A percentile compares a stretch with the other conserved stretches of the same genome.
These are phyloP conservation scores for Boletus fagicola DNA, from an alignment of 768 basidiomycete species.

Conservation along the genomic window DNA sequence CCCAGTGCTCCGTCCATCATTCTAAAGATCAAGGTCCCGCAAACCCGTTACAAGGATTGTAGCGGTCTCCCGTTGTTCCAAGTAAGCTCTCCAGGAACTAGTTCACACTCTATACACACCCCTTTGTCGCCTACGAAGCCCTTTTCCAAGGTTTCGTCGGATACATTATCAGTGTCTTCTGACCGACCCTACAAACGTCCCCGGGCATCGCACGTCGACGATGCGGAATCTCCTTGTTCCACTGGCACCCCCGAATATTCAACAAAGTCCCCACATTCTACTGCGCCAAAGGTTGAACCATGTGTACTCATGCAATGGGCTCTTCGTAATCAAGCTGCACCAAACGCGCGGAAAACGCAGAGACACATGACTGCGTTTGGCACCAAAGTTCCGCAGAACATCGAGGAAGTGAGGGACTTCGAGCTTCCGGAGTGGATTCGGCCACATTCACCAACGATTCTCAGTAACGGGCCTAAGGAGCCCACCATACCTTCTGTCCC, in stretches of 20 bases:
- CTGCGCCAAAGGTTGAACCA: constrained; percentile 23
- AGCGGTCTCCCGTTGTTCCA: constrained; percentile 6
- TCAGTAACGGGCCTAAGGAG: constrained; percentile 8
- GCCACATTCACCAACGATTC: constrained; percentile 18
- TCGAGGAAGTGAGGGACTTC: constrained; percentile 52
- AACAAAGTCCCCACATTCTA: constrained; percentile 9
- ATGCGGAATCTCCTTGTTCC: constrained; percentile 27
- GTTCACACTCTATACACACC: constrained; percentile 11
- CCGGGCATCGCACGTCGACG: constrained; percentile 20
- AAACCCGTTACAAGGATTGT: constrained; percentile 23
- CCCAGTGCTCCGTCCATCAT: constrained; percentile 28
- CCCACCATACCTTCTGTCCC: neutral
- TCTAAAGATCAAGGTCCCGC: constrained; percentile 36
- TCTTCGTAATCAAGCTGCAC: constrained; percentile 44
- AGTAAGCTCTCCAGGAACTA: constrained; percentile 18
- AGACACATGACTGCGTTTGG: constrained; percentile 62
- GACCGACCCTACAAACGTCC: constrained; percentile 32
- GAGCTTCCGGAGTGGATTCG: constrained; percentile 55
- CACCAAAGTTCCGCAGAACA: constrained; percentile 47
- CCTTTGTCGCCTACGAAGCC: constrained; percentile 26
- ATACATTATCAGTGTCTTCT: constrained; percentile 27
- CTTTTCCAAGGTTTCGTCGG: constrained; percentile 31
- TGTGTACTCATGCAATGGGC: constrained; percentile 51
- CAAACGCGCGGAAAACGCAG: constrained; percentile 47
- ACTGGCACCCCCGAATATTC: constrained; percentile 20